These are phyloP conservation scores for Penicillium sp. DNA, from an alignment of 2,329 filamentous ascomycete species.

Conservation along the genomic window DNA sequence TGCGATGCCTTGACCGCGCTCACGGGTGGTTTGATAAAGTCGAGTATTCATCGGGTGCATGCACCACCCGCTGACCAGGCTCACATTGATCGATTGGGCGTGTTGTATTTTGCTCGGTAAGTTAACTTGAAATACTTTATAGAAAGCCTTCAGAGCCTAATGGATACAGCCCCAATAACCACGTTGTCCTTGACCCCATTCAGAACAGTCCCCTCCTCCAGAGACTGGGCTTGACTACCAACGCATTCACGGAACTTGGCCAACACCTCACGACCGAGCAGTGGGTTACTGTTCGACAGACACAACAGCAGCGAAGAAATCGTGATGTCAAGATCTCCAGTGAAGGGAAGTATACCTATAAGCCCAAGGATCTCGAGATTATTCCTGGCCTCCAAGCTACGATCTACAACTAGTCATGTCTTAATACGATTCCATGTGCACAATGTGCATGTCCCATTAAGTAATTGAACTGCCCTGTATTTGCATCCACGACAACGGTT, in stretches of 20 bases:
- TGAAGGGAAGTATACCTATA: constrained; percentile 37
- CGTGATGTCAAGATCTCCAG: constrained; percentile 32
- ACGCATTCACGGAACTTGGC: constrained; percentile 41
- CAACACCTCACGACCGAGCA: constrained; percentile 41
- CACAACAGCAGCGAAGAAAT: constrained; percentile 42
- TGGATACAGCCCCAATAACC: constrained; percentile 38
- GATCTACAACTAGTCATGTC: constrained; percentile 32
- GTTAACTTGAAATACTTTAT: not conserved
- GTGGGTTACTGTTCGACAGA: constrained; percentile 41
- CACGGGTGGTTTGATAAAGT: constrained; percentile 51
- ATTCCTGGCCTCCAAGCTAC: constrained; percentile 41
- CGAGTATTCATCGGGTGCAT: constrained; percentile 50
- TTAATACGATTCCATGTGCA: not conserved
- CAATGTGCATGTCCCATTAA: too few species aligned
- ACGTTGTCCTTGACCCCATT: constrained; percentile 39
- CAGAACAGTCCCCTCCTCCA: constrained; percentile 37
- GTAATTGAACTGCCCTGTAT: not conserved
- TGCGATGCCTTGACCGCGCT: constrained; percentile 50
- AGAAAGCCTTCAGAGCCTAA: not conserved
- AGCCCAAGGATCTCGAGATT: constrained; percentile 40
- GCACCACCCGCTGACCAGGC: constrained; percentile 49
- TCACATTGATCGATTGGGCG: constrained; percentile 42
- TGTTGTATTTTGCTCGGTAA: constrained; percentile 48
- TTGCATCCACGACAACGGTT: not conserved
- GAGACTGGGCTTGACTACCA: constrained; percentile 35